Evolutionary conservation across 768 basidiomycete species (phyloP), one percentile per base, ranked within the genome.

Genomic region (Lepiota subincarnata): DNA sequence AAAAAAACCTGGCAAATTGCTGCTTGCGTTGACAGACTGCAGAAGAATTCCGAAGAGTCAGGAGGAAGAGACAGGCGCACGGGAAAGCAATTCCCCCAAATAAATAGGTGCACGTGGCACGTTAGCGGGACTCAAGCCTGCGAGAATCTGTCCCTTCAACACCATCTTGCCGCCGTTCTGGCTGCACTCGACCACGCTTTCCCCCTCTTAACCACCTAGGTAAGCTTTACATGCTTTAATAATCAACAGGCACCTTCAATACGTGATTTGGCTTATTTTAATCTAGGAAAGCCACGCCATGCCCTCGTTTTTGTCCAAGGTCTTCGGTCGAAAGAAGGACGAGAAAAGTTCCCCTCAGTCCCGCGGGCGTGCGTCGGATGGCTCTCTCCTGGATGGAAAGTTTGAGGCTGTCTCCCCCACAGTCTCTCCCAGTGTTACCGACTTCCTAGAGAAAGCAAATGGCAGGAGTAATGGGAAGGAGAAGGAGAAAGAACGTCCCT

Each of bases 261-360:
- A 53, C 36, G 42, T 53, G 43, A 28, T 45, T 26, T 37, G 13
- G 24, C 26, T 57, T 47, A 34, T 56, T 53, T 49, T 47, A 45
- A 49, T 52, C 44, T 39, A 36, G 44, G 53, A 62, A 59, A 63
- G 62, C 66, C 66, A 70, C 71, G 65, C 67, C 65, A 79, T 79
- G 78, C 75, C 85, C 68, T 84, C 84, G 57, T 87, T 89, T 74
- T 68, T 89, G 63, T 81, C 84, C 68, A 89, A 86, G 65, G 83
- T 89, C 60, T 84, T 89, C 62, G 83, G 83, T 70, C 81, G 87
- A 69, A 88, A 81, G 71, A 86, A 79, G 70, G 69, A 75, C 24
- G 84, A 79, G 56, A 77, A 76, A 60, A 72, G 75, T 28, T 64
- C 68, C 19, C 59, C 70, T 37, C 64, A 61, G 24, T 56, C 60